Conservation (phyloP, 352 stramenopile genomes). For the Blastocystis sp. region DNA sequence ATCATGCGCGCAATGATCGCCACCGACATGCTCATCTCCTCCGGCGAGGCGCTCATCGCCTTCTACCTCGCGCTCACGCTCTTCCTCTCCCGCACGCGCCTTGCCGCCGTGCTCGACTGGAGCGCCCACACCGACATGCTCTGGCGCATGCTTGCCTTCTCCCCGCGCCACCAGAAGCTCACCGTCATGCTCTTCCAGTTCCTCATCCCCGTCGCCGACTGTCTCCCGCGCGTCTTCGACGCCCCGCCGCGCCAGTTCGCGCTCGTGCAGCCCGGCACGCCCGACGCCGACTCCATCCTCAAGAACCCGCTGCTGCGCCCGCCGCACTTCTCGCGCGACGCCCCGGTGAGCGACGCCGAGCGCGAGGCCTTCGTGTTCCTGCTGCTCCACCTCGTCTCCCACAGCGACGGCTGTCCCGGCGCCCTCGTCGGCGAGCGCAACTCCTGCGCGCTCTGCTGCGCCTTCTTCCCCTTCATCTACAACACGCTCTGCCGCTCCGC, state of each 20-base stretch:
- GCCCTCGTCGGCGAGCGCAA: conserved; percentile 18
- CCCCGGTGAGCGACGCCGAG: background rate
- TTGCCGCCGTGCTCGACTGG: background rate
- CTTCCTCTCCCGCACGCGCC: conserved; percentile 11
- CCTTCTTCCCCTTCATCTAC: conserved; percentile 55
- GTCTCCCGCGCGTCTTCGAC: conserved; percentile 6
- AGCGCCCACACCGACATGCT: background rate
- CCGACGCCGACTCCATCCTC: background rate
- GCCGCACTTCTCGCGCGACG: background rate
- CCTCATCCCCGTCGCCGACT: conserved; percentile 2
- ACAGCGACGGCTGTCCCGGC: conserved; percentile 20
- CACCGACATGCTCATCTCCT: conserved; percentile 53
- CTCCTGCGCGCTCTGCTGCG: conserved; percentile 46
- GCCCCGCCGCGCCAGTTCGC: background rate
- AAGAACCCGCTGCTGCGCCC: conserved; percentile 25
- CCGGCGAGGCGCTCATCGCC: background rate
- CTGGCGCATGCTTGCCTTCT: conserved; percentile 34
- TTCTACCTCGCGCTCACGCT: conserved; percentile 38
- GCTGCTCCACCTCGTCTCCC: conserved; percentile 28
- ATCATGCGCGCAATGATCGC: conserved; percentile 40
- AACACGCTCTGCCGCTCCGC: conserved; percentile 18
- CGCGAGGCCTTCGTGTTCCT: conserved; percentile 33
- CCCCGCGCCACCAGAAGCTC: conserved; percentile 42
- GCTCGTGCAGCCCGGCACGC: background rate
- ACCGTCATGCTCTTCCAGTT: conserved; percentile 31